Evolutionary conservation across 345 rosid species (phyloP), one percentile per base, ranked within the genome.

Genomic region (Clausena lansium): DNA sequence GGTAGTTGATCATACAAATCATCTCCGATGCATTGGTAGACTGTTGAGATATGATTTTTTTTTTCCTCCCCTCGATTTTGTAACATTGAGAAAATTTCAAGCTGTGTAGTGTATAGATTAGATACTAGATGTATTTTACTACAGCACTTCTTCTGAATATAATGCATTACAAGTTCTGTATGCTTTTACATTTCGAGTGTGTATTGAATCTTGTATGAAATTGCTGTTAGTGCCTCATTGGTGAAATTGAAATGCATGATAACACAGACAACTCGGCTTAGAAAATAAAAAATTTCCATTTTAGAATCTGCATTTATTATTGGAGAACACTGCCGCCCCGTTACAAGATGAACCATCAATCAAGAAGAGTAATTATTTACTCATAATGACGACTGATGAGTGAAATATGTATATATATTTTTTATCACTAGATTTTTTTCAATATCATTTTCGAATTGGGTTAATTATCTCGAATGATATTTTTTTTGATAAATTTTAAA

Each of bases 1-100:
- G 94, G 96, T 92, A 83, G 89, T 77, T 55, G 32, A 47, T 76
- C 65, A 38, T 32, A 38, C 19, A 28, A 17, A 33, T n/a, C 47
- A 30, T 33, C 50, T 58, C 70, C 19, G 22, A n/a, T 28, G 33
- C 5, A 15, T 27, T 9, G 60, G 25, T 1, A 70, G 15, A 19
- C 10, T 2, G 38, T 4, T 19, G 20, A 8, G 10, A 32, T 71
- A 2, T 71, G 19, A 4, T 32, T 54, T 55, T n/a, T 54, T 41
- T 11, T 35, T 33, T 33, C 5, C 2, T 4, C 0, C 4, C 20
- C 33, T n/a, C 22, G 2, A 2, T 60, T 73, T 73, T 73, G 27
- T 2, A 14, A 25, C 24, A 39, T 14, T 36, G 52, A 58, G 50
- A 36, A 36, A 36, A 17, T 24, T 28, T 36, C 67, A 73, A 59